Base-by-base conservation (phyloP, 2,329 filamentous ascomycete genomes). In the Ascocoryne sarcoides region DNA sequence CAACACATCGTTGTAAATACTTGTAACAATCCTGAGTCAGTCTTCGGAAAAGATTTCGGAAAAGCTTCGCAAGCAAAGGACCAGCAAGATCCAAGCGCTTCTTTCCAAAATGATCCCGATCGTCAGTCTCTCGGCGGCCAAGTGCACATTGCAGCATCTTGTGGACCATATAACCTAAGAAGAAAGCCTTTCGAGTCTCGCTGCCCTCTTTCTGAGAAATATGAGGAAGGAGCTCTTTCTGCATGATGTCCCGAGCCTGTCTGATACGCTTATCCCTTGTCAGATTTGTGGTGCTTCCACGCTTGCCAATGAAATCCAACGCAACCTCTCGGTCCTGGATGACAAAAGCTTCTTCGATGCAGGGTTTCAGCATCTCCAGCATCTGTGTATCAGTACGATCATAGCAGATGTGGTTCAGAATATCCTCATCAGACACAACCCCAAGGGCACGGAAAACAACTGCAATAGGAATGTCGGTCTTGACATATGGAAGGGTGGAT, bases 141-240 rank as follows among this genome's bases (percentile, higher is more conserved):
- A 98, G 74, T 40, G 89, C 86, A 60, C 89, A 95, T 63, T 95
- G 90, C 17, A 96, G 72, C 54, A 98, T 75, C 60, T 92, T 84
- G 65, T 98, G 90, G 34, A 96, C 86, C 90, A 98, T 98, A 65
- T 98, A 98, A 16, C 93, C 92, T 36, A 98, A 70, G 73, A 96
- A 98, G 66, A 95, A 98, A 2, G 93, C 92, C 62, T 98, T 98
- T 44, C 87, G 74, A 1, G 90, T 96, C 62, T 96, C 90, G 53
- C 87, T 93, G 19, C 92, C 92, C 63, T 95, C 88, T 46, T 76
- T 80, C 61, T 98, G 92, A 1, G 90, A 95, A 46, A 98, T 96
- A 58, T 98, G 92, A 17, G 92, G 93, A 34, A 98, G 67, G 50
- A 94, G 84, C 63, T 98, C 93, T 67, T 95, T 96, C 62, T 95